Conservation (phyloP, 2,329 filamentous ascomycete genomes). For the Microdochium bolleyi region DNA sequence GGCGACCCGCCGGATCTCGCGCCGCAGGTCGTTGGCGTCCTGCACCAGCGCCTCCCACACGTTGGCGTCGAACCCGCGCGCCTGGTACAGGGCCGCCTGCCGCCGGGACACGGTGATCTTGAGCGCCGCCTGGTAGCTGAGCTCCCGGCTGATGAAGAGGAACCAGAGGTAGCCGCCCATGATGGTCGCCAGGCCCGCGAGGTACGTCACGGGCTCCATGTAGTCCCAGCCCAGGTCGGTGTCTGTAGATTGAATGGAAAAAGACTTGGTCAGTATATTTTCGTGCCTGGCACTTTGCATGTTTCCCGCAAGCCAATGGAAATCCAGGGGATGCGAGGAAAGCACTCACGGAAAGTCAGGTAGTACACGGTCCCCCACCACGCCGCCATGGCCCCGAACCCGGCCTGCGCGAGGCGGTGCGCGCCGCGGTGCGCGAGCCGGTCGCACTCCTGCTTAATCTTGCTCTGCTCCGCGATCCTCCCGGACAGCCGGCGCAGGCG, state of each 20-base stretch:
- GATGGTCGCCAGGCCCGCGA: slow-evolving; percentile 76
- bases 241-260: slow-evolving; percentile 14
- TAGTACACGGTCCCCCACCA: slow-evolving; percentile 85
- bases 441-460: slow-evolving; percentile 78
- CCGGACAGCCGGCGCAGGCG: slow-evolving; percentile 63
- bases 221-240: slow-evolving; percentile 84
- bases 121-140: slow-evolving; percentile 79
- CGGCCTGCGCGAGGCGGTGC: slow-evolving; percentile 70
- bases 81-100: slow-evolving; percentile 69
- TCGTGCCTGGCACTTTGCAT: too few relatives aligned
- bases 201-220: slow-evolving; percentile 85
- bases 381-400: slow-evolving; percentile 61
- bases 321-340: not conserved
- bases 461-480: slow-evolving; percentile 60
- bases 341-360: slow-evolving; percentile 40
- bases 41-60: slow-evolving; percentile 74
- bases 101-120: slow-evolving; percentile 77
- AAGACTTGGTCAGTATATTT: not conserved
- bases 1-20: slow-evolving; percentile 73
- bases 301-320: not conserved
- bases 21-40: slow-evolving; percentile 68
- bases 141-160: slow-evolving; percentile 82
- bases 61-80: slow-evolving; percentile 65
- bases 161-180: slow-evolving; percentile 94
- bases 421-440: slow-evolving; percentile 66